Evolutionary conservation across 1,284 basidiomycete genomes (phyloP).

Genomic region (Naganishia liquefaciens): DNA sequence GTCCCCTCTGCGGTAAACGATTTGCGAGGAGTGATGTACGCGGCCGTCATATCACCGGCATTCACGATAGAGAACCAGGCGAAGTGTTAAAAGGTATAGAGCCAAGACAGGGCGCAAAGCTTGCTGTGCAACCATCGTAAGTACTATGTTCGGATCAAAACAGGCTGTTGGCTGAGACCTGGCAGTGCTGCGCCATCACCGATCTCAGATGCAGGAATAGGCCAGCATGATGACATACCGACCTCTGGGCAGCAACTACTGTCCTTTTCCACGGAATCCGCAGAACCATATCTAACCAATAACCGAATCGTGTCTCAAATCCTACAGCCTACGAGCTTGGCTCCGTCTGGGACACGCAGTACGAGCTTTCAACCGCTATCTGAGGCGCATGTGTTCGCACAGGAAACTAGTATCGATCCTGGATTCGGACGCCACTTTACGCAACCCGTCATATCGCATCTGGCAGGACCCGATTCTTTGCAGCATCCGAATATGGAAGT

Average conservation of each 20-base stretch:
- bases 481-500: slow-evolving; percentile 22
- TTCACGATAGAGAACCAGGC: slow-evolving; percentile 37
- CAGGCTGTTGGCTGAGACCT: background rate
- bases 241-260: background rate
- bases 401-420: background rate
- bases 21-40: slow-evolving; percentile 44
- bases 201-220: too few species aligned
- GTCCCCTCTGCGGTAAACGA: slow-evolving; percentile 40
- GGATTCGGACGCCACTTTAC: slow-evolving; percentile 3
- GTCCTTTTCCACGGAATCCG: background rate
- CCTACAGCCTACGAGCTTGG: slow-evolving; percentile 8
- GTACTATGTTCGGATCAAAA: background rate
- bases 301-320: slow-evolving; percentile 22
- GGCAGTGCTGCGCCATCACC: too few species aligned
- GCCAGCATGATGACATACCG: too few species aligned
- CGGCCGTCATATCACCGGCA: slow-evolving; percentile 41
- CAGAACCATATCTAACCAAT: slow-evolving; percentile 8
- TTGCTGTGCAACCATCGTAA: slow-evolving; percentile 4
- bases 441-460: slow-evolving; percentile 12
- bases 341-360: background rate
- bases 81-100: background rate
- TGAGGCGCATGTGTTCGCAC: too few species aligned
- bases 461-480: background rate
- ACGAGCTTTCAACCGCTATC: too few species aligned
- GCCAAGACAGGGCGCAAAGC: background rate